Base-by-base conservation (phyloP, 75 land plant species). In the Chamaecyparis obtusa region DNA sequence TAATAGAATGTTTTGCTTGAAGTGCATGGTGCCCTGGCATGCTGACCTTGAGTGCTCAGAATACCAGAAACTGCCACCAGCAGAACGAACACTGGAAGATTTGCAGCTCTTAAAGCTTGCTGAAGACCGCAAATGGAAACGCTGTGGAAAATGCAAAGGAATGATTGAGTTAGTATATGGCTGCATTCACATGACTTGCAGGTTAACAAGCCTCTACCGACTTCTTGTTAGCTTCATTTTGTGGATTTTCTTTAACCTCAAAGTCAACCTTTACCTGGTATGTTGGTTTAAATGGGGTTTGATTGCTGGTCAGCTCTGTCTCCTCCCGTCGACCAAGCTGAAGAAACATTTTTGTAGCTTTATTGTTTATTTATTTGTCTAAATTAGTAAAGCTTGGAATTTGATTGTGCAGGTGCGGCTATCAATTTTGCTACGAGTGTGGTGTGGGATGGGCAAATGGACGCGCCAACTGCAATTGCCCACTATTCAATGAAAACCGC, bases 341-440 rank as follows among this genome's bases (percentile, higher is more conserved):
- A n/a, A 7, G 11, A 74, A n/a, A 74, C 30, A 32, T 32, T n/a
- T 8, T 1, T 74, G 35, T 74, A 32, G 37, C 43, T 39, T 37
- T 15, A 11, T 41, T 19, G 83, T 7, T 9, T 82, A 32, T 41
- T 46, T 5, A 5, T 27, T 14, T 36, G 37, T 37, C 16, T 9
- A 21, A 7, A 2, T 27, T 46, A 44, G 54, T 48, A 11, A 14
- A 9, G 49, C 2, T 48, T 14, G 0, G 21, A 7, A 33, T 48
- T 33, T 35, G 27, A 16, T 39, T 77, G 67, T 91, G 88, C 94
- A 97, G 98, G 89, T 98, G 98, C 88, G 98, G 96, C 1, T 87
- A 92, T 85, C 93, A 98, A 87, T 98, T 98, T 87, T 98, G 99
- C 86, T 97, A 97, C 43, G 92, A 89, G 1, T 96, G 98, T 88